Base-by-base conservation (phyloP, 2,329 filamentous ascomycete genomes). In the Xylaria sp. region DNA sequence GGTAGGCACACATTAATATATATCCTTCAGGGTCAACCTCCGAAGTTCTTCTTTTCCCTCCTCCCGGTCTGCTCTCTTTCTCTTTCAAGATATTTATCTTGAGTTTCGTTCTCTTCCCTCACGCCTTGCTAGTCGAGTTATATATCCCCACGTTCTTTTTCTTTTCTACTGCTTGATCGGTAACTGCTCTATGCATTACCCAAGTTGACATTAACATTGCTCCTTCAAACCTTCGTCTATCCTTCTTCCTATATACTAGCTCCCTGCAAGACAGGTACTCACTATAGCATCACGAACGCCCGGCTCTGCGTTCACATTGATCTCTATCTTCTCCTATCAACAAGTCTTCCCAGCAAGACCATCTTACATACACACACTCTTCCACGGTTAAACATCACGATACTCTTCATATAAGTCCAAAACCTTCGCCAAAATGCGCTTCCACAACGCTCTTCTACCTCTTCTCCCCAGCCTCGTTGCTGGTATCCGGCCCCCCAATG, bases 61-160 rank as follows among this genome's bases (percentile, higher is more conserved):
- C 61, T 61, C 43, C 46, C 64, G 57, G 49, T 63, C 49, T 52
- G 57, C 58, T 65, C 64, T 50, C 56, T 9, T 58, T 68, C 63
- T 62, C 54, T 53, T 65, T 64, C 68, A 65, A 70, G 67, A 67
- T 31, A 31, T 45, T 60, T 62, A 54, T 71, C 60, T 62, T 64
- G 55, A 63, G 66, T 58, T 66, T 65, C 67, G 60, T 69, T 70
- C 68, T 61, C 57, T 71, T 61, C 57, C 71, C 28, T 31, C 9
- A 57, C 61, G 63, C 56, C 69, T 72, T 68, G 69, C 69, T 68
- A 70, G 71, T 61, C 69, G 64, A 71, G 68, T 66, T 70, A 67
- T 69, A 66, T 60, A 60, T 57, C 28, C n/a, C 21, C 59, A 69
- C 70, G 67, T 65, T 70, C 67, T 62, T 71, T 72, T 71, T 51